phyloP scores from a whole-genome alignment of 1,284 basidiomycete genomes.

The Heterobasidion occidentale region DNA sequence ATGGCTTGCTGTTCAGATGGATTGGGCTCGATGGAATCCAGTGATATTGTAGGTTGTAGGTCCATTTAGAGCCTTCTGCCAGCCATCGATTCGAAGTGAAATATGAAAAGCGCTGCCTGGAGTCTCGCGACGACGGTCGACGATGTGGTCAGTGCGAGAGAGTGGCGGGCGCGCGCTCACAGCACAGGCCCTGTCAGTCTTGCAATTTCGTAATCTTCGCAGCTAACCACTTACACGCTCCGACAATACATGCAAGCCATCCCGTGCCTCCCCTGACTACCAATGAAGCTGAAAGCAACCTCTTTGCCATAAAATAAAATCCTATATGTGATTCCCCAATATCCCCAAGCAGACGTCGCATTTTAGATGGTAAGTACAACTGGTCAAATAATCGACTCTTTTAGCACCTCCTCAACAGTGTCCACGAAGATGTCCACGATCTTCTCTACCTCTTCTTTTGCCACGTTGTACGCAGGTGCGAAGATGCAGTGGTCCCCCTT shows the following conservation, averaged over 20 bases:
- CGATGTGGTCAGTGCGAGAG: background rate
- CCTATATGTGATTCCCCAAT: too few species aligned
- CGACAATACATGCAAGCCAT: too few species aligned
- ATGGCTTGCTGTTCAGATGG: slow-evolving; percentile 40
- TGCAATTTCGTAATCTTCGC: too few species aligned
- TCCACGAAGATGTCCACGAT: slow-evolving; percentile 56
- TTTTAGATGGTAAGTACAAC: background rate
- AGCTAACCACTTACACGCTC: too few species aligned
- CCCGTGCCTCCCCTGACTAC: too few species aligned
- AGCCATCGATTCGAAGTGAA: slow-evolving; percentile 63
- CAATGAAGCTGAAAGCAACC: too few species aligned
- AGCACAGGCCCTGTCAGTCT: too few species aligned
- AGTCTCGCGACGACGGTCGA: background rate
- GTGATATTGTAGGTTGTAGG: slow-evolving; percentile 61
- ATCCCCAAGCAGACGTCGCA: background rate
- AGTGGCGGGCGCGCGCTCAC: background rate
- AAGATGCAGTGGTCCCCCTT: slow-evolving; percentile 64
- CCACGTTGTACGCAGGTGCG: slow-evolving; percentile 71
- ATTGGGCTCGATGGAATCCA: background rate
- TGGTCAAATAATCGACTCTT: slow-evolving; percentile 7
- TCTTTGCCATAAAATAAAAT: too few species aligned
- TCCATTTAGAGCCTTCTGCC: slow-evolving; percentile 79
- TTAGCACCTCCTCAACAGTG: slow-evolving; percentile 56
- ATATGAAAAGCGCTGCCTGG: background rate
- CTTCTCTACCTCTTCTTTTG: slow-evolving; percentile 52